Base-by-base conservation (phyloP, 2,329 filamentous ascomycete genomes). In the Aureobasidium zeae region DNA sequence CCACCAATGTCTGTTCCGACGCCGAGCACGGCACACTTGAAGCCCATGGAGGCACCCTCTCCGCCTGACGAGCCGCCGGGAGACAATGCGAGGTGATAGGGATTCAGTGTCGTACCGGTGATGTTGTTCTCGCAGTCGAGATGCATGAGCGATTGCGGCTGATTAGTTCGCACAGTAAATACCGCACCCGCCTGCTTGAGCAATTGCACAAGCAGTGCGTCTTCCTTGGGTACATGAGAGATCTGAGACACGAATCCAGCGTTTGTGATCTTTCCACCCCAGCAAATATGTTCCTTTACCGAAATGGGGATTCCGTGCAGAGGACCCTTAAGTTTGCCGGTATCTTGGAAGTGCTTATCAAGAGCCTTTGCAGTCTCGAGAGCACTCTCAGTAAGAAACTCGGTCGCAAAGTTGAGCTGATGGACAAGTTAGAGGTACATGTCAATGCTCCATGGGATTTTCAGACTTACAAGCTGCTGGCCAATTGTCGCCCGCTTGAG, bases 91-190 rank as follows among this genome's bases (percentile, higher is more conserved):
- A 60, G 62, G 53, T 77, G 76, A 53, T 66, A 68, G 0, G 74
- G 73, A 51, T 77, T 77, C 6, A 69, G 62, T 0, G 74, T 77
- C 0, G 64, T 60, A 3, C 72, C 72, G 43, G 69, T 72, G 19
- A 74, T 51, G 48, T 73, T 74, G 43, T 56, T 70, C 44, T 59
- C 63, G 3, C 69, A 72, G 52, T 74, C 72, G 4, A 74, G 54
- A 48, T 73, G 70, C 71, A 75, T 74, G 29, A 74, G 51, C 7
- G 65, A 68, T 53, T 76, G 73, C 5, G 73, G 73, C 48, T 74
- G 58, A 5, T 71, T 74, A 0, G 71, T 76, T 16, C 72, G 60
- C 15, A 63, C 71, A 51, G 72, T 67, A 51, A 74, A 69, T 1
- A 77, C 64, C 1, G 66, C 66, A 2, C 73, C 73, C 5, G 70